Evolutionary conservation across 805 yeast species (phyloP).

Genomic region (Metschnikowia kofuensis): DNA sequence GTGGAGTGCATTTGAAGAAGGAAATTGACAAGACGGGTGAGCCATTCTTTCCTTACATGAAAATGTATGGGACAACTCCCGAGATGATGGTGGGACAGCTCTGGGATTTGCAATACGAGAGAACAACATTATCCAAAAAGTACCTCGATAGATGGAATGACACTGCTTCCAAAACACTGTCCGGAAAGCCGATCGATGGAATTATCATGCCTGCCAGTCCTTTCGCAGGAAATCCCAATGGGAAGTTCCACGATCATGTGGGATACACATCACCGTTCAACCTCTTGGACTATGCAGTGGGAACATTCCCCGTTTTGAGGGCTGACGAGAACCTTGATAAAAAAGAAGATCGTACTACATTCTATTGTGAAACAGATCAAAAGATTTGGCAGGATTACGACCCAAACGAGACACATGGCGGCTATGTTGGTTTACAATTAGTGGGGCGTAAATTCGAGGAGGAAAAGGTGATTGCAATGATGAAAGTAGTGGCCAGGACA

Average conservation of each 20-base stretch:
- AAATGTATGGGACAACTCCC: slow-evolving; percentile 31
- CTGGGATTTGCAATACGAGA: slow-evolving; percentile 38
- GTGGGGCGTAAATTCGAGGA: slow-evolving; percentile 60
- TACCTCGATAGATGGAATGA: slow-evolving; percentile 33
- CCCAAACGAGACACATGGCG: slow-evolving; percentile 52
- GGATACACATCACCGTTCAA: slow-evolving; percentile 49
- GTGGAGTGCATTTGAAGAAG: slow-evolving; percentile 35
- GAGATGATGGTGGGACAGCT: slow-evolving; percentile 38
- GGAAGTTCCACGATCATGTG: slow-evolving; percentile 31
- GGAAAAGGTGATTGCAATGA: slow-evolving; percentile 53
- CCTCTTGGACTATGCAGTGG: slow-evolving; percentile 24
- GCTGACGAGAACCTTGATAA: slow-evolving; percentile 46
- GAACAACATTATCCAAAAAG: slow-evolving; percentile 36
- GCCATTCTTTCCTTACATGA: slow-evolving; percentile 43
- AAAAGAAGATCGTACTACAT: slow-evolving; percentile 18
- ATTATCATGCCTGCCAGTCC: slow-evolving; percentile 49
- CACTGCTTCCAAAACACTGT: slow-evolving; percentile 29
- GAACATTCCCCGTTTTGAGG: slow-evolving; percentile 53
- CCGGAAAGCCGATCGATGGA: slow-evolving; percentile 46
- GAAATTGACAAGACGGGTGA: slow-evolving; percentile 22
- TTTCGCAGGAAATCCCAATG: slow-evolving; percentile 37
- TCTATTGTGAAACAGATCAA: slow-evolving; percentile 41
- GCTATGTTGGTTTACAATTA: slow-evolving; percentile 65
- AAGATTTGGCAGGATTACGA: slow-evolving; percentile 41
- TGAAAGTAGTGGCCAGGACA: slow-evolving; percentile 27